A percentile compares a stretch with the other conserved stretches of the same genome.
phyloP scores from a whole-genome alignment of 2,329 filamentous ascomycete genomes.

The Fusarium annulatum region DNA sequence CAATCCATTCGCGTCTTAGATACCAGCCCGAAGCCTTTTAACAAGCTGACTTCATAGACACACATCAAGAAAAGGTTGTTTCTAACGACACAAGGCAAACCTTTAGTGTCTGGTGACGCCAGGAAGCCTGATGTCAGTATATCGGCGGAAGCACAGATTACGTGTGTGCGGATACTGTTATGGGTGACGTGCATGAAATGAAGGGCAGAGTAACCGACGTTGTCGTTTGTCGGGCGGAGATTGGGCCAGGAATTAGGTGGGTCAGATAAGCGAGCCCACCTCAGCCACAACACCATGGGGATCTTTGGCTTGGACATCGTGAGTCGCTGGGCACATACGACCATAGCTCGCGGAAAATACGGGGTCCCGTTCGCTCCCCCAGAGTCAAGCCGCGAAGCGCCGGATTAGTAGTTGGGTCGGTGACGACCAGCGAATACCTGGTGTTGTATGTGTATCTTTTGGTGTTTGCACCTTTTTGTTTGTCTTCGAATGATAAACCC shows the following conservation, averaged over 20 bases:
- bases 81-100: too few relatives aligned
- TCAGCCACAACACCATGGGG: not conserved
- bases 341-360: slow-evolving; percentile 14
- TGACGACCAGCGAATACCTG: slow-evolving; percentile 18
- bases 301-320: not conserved
- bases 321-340: not conserved
- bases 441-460: not conserved
- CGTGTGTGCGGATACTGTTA: not conserved
- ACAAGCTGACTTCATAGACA: too few relatives aligned
- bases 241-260: not conserved
- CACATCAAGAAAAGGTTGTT: too few relatives aligned
- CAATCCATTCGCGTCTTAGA: too few relatives aligned
- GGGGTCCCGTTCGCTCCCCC: slow-evolving; percentile 16
- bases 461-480: not conserved
- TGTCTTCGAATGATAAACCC: not conserved
- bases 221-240: not conserved
- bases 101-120: too few relatives aligned
- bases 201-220: not conserved
- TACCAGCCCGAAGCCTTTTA: too few relatives aligned
- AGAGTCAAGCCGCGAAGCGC: slow-evolving; percentile 15
- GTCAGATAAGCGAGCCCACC: not conserved
- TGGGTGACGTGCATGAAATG: too few relatives aligned
- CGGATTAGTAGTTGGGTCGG: slow-evolving; percentile 20
- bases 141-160: not conserved
- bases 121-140: too few relatives aligned